Conservation (phyloP, 306 rosid species). For the Hippophae rhamnoides region DNA sequence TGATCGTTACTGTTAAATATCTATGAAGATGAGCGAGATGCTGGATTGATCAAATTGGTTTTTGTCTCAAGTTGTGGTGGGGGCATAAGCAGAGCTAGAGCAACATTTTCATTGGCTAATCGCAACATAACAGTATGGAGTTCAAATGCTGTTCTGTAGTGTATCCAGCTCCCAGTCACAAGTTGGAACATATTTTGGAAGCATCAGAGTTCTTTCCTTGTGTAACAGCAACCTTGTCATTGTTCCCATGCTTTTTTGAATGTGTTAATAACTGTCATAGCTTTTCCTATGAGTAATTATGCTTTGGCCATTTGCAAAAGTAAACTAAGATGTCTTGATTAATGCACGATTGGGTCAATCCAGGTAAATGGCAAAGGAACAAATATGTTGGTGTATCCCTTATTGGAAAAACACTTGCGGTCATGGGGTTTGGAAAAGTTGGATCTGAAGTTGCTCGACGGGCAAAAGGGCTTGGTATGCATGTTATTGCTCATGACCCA, state of each 20-base stretch:
- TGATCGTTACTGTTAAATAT: too few species aligned
- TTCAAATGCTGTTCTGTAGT: too few species aligned
- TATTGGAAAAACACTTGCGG: conserved; percentile 90
- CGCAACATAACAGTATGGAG: too few species aligned
- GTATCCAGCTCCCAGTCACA: too few species aligned
- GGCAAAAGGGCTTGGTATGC: conserved; percentile 98
- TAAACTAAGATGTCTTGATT: conserved; percentile 3
- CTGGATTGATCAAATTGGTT: too few species aligned
- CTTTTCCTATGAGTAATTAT: background rate
- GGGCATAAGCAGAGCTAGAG: too few species aligned
- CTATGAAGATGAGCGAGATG: too few species aligned
- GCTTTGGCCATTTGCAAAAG: background rate
- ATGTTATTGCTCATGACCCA: conserved; percentile 89
- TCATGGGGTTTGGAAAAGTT: conserved; percentile 97
- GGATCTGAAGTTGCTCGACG: conserved; percentile 97
- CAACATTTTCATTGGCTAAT: too few species aligned
- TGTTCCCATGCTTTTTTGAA: background rate
- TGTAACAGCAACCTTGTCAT: background rate
- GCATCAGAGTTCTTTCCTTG: background rate
- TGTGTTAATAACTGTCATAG: background rate
- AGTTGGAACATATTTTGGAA: too few species aligned
- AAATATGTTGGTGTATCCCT: conserved; percentile 96
- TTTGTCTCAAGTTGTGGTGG: too few species aligned
- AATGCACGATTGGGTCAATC: conserved; percentile 4
- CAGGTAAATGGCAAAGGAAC: conserved; percentile 88